Evolutionary conservation across 176 grass and related monocot species (phyloP), one percentile per base, ranked within the genome.

Genomic region (Ananas comosus): DNA sequence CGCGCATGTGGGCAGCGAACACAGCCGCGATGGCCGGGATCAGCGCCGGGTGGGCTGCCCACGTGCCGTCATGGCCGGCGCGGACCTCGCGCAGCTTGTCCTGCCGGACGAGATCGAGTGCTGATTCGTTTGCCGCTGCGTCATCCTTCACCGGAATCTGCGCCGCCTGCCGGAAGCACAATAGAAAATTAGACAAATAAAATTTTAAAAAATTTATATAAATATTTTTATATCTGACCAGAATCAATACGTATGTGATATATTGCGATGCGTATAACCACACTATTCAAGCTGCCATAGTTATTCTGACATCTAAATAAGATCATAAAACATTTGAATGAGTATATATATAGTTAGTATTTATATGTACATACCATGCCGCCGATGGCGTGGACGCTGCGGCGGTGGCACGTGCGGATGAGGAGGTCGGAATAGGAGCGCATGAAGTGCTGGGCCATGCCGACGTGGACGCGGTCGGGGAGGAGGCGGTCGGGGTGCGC

Each of bases 391-490:
- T 96, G 93, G 76, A 96, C 93, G 42, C 86, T 67, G 17, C 93
- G 93, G 19, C 79, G 89, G 68, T 92, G 93, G 70, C 89, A 96
- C 49, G 93, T 96, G 54, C 59, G 79, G 80, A 96, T 96, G 74
- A 90, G 93, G 65, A 92, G 87, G 81, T 87, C 79, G 48, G 93
- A 96, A 86, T 96, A 96, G 79, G 86, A 89, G 67, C 86, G 79
- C 93, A 96, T 96, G 86, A 96, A 96, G 88, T 96, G 93, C 74
- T 96, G 93, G 0, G 73, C 47, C 93, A 96, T 96, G 57, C 93
- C 89, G 76, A 96, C 93, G 51, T 89, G 86, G 48, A 85, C 89
- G 53, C 89, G 83, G 82, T 96, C 92, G 4, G 92, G 92, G 79
- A 96, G 87, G 79, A 92, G 83, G 80, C 93, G 83, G 74, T 90